Evolutionary conservation across 2,329 filamentous ascomycete species (phyloP).

Genomic region (Chrysoporthe puriensis): DNA sequence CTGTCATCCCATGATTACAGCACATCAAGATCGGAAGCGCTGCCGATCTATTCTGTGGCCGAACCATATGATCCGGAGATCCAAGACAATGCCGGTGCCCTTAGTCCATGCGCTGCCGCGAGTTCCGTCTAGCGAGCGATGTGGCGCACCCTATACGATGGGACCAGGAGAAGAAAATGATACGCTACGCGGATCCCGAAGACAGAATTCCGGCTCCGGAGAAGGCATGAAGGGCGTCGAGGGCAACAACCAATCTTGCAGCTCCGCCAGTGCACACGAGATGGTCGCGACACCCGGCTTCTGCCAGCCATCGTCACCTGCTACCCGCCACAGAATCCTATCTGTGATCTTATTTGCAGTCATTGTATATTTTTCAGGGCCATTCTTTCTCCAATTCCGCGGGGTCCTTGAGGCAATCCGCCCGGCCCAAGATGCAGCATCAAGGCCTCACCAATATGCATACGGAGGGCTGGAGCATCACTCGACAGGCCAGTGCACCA

Average conservation of each 20-base stretch:
- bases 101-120: background rate
- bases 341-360: background rate
- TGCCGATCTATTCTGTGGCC: background rate
- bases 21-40: background rate
- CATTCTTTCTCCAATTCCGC: background rate
- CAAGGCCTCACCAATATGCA: no score
- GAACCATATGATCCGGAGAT: background rate
- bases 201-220: background rate
- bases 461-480: background rate
- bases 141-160: background rate
- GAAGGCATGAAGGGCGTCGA: no score
- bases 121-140: background rate
- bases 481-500: background rate
- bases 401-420: no score
- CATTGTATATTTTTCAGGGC: background rate
- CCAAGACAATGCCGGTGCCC: background rate
- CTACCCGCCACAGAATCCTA: background rate
- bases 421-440: background rate
- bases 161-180: background rate
- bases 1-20: background rate
- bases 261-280: no score
- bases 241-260: background rate
- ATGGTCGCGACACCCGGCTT: background rate
- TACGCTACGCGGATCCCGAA: background rate
- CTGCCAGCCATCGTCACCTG: background rate